Percentiles rank a stretch among this genome's conserved stretches.
Conservation (phyloP, 352 stramenopile genomes). For the Globisporangium mamillatum region DNA sequence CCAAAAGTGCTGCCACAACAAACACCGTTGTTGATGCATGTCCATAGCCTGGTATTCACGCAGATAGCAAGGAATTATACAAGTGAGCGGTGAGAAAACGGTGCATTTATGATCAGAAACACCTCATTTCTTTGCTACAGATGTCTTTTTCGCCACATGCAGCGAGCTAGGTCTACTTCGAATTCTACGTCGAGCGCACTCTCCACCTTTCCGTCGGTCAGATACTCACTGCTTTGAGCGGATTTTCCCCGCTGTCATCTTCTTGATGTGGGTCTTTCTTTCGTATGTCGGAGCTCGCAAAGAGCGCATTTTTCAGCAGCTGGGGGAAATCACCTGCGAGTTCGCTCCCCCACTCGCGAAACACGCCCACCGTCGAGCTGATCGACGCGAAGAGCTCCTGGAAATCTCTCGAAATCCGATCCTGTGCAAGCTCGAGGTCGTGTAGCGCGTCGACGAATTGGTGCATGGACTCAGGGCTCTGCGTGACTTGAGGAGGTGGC, state of each 20-base stretch:
- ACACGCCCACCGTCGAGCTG: not conserved
- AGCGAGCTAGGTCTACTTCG: too few species aligned
- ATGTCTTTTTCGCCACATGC: too few species aligned
- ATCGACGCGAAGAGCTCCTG: not conserved
- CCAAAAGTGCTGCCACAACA: not conserved
- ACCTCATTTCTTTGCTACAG: too few species aligned
- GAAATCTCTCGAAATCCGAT: not conserved
- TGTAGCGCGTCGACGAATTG: not conserved
- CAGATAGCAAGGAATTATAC: not conserved
- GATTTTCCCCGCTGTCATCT: not conserved
- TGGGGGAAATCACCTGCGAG: not conserved
- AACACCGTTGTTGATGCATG: not conserved
- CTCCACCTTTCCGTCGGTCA: too few species aligned
- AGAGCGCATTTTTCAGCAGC: not conserved
- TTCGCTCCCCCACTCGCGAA: slow-evolving; percentile 1
- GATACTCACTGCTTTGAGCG: not conserved
- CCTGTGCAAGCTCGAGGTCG: not conserved
- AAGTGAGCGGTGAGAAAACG: not conserved
- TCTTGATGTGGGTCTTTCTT: not conserved
- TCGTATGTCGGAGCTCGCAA: not conserved
- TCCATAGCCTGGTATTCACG: not conserved
- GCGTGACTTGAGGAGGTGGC: not conserved
- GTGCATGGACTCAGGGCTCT: not conserved
- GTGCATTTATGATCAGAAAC: not conserved
- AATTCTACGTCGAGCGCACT: too few species aligned